These are phyloP conservation scores for Halophytophthora batemanensis DNA, from an alignment of 352 stramenopile species.

Conservation along the genomic window DNA sequence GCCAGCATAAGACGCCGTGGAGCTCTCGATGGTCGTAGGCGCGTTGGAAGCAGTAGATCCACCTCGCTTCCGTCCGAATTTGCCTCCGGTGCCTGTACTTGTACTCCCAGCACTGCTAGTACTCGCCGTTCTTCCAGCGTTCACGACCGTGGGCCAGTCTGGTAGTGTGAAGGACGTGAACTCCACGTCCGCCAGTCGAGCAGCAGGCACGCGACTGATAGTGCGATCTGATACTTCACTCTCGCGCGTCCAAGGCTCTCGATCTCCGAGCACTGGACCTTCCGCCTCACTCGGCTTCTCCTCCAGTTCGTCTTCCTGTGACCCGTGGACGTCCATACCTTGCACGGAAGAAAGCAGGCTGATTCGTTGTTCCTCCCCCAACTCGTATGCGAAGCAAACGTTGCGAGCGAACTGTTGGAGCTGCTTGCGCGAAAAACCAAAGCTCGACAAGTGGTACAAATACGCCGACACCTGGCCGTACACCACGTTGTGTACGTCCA, in stretches of 20 bases:
- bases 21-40: constrained; percentile 37
- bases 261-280: constrained; percentile 23
- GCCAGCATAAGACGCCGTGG: constrained; percentile 35
- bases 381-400: constrained; percentile 77
- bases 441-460: constrained; percentile 72
- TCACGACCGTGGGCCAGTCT: constrained; percentile 56
- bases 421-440: constrained; percentile 60
- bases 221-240: constrained; percentile 19
- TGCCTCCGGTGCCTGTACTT: constrained; percentile 1
- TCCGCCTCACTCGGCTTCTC: constrained; percentile 32
- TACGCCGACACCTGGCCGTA: constrained; percentile 75
- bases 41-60: constrained; percentile 35
- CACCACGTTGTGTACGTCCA: constrained; percentile 75
- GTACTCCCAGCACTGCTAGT: constrained; percentile 3
- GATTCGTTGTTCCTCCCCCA: constrained; percentile 78
- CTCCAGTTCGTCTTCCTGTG: constrained; percentile 37
- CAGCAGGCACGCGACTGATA: constrained; percentile 22
- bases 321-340: constrained; percentile 25
- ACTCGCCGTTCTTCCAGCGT: constrained; percentile 6
- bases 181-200: constrained; percentile 35
- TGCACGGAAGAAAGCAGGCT: constrained; percentile 57
- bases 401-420: constrained; percentile 73
- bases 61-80: constrained; percentile 28
- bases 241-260: constrained; percentile 15
- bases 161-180: constrained; percentile 61